Base-by-base conservation (phyloP, 1,284 basidiomycete genomes). In the Porphyrellus sp. region DNA sequence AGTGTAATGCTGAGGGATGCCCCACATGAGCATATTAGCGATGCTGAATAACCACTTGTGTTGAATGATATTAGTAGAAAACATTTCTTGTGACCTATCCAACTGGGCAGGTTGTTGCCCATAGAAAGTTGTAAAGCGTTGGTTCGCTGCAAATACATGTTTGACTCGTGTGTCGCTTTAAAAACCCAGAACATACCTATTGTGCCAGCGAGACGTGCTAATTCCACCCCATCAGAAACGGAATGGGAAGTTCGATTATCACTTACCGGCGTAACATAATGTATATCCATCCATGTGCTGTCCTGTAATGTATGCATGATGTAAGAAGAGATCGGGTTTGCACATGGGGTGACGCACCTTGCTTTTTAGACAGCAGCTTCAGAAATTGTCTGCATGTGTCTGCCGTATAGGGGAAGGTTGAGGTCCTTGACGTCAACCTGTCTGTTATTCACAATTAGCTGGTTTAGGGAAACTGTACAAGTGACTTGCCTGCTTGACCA, bases 341-440 rank as follows among this genome's bases (percentile, higher is more conserved):
- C 4, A 37, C 0, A 37, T n/a, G 34, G 16, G 42, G 1, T 3
- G 31, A 50, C 58, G 12, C n/a, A 69, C 66, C 68, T 67, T 45
- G 53, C 34, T 65, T 64, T 13, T 41, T 39, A 0, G 56, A 58
- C 8, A 68, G 24, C 8, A 70, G 31, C n/a, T 58, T 51, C 46
- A 70, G 44, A 21, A 72, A 65, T 0, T 70, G 53, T 3, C 28
- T 59, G 41, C 70, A 72, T 21, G 71, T 61, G 9, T 71, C 66
- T 4, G 63, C 65, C 0, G 62, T 59, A 35, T 73, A 79, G 0
- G 76, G 75, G 51, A 77, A 79, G 0, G 76, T 77, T 0, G 77
- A 76, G 0, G 62, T 62, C 0, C 54, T 53, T 5, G 77, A 79
- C 1, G 77, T 79, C 57, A 77, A 55, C 25, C 70, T 67, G 52